A percentile compares a stretch with the other conserved stretches of the same genome.
These are phyloP conservation scores for Solanum ossicruentum DNA, from an alignment of 257 asterid genomes.

Conservation along the genomic window DNA sequence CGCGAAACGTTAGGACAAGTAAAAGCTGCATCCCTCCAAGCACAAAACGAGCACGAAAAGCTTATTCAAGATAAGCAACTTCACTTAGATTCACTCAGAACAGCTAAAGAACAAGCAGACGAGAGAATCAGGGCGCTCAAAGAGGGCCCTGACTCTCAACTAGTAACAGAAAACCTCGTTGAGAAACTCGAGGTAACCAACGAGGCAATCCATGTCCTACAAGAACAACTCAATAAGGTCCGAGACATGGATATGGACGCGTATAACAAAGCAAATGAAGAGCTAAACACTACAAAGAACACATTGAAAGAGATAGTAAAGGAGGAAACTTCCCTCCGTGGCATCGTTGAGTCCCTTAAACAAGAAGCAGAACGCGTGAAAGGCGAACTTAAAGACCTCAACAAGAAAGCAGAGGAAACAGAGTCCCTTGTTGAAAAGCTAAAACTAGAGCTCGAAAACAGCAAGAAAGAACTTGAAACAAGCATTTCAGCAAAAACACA, in stretches of 20 bases:
- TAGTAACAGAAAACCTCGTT: constrained; percentile 16
- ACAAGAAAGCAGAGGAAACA: constrained; percentile 18
- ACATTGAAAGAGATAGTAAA: constrained; percentile 18
- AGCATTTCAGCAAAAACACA: constrained; percentile 11
- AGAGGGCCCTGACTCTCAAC: constrained; percentile 19
- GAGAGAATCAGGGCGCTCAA: constrained; percentile 23
- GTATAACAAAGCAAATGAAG: constrained; percentile 7
- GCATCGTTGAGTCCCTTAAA: constrained; percentile 15
- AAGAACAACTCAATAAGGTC: constrained; percentile 36
- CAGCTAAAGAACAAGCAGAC: constrained; percentile 29
- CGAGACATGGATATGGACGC: constrained; percentile 28
- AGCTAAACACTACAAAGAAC: constrained; percentile 33
- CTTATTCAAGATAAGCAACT: constrained; percentile 36
- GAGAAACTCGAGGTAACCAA: constrained; percentile 49
- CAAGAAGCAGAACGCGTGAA: constrained; percentile 31
- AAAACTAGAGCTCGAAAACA: constrained; percentile 33
- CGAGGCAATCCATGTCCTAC: constrained; percentile 36
- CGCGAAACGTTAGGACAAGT: constrained; percentile 27
- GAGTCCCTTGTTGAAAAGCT: constrained; percentile 22
- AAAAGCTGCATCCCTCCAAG: constrained; percentile 24
- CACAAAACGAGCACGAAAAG: constrained; percentile 39
- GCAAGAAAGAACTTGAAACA: constrained; percentile 32
- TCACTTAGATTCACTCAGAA: constrained; percentile 11
- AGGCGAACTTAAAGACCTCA: constrained; percentile 14
- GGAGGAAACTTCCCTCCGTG: constrained; percentile 25